Evolutionary conservation across 2,329 filamentous ascomycete genomes (phyloP).

Genomic region (Fusarium drepaniforme): DNA sequence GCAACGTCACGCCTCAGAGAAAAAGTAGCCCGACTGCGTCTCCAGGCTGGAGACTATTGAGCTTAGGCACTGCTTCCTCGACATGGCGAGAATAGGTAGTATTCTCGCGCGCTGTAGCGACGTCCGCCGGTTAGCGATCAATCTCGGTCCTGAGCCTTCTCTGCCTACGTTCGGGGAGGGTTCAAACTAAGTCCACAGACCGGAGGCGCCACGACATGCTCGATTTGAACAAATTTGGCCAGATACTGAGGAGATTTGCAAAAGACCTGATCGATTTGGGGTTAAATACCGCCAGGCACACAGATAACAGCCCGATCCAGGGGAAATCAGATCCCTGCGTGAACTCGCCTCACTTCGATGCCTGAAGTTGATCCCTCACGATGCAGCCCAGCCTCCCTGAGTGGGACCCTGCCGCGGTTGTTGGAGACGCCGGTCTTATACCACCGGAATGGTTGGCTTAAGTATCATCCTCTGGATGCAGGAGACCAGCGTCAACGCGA

Average conservation of each 20-base stretch:
- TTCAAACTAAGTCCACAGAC: too few relatives aligned
- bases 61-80: neutral
- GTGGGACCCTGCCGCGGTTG: neutral
- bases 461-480: neutral
- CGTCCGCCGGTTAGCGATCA: neutral
- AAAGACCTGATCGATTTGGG: neutral
- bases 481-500: accelerated
- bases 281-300: neutral
- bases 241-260: neutral
- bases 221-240: neutral
- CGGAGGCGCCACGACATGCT: neutral
- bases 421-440: constrained; percentile 13
- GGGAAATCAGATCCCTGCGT: constrained; percentile 15
- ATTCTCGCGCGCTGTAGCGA: constrained; percentile 14
- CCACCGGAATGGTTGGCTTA: neutral
- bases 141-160: neutral
- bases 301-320: accelerated
- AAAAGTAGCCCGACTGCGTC: neutral
- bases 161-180: neutral
- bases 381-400: neutral
- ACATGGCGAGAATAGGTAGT: neutral
- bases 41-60: neutral
- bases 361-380: neutral
- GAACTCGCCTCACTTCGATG: neutral
- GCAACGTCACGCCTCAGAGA: neutral